Evolutionary conservation across 331 rosid species (phyloP).

Genomic region (Quercus phellos): DNA sequence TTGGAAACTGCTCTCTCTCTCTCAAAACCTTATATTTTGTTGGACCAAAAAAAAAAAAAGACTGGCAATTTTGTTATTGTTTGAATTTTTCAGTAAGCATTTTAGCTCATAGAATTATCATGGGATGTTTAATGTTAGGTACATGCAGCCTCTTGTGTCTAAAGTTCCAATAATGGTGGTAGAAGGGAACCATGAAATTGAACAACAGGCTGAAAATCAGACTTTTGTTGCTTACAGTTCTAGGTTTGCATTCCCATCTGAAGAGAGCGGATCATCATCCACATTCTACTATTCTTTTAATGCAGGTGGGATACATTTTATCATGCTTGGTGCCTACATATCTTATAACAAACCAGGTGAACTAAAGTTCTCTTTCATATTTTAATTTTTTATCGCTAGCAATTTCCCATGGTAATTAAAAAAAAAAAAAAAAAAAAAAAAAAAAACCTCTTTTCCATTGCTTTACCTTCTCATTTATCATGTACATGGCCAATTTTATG

Average conservation of each 20-base stretch:
- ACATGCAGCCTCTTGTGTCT: conserved; percentile 79
- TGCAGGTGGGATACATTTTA: conserved; percentile 86
- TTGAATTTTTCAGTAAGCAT: background rate
- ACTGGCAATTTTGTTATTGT: background rate
- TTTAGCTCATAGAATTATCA: background rate
- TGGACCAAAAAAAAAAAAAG: background rate
- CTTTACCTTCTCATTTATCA: background rate
- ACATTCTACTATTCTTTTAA: conserved; percentile 79
- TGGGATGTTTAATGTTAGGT: conserved; percentile 40
- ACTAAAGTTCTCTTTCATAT: conserved; percentile 3
- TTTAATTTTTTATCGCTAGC: background rate
- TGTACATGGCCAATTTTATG: background rate
- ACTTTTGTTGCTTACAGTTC: conserved; percentile 81
- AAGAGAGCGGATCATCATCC: conserved; percentile 78
- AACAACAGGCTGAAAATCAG: conserved; percentile 59
- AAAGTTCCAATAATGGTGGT: conserved; percentile 76
- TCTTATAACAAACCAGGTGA: conserved; percentile 58
- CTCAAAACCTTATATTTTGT: background rate
- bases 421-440: background rate
- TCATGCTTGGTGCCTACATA: conserved; percentile 79
- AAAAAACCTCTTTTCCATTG: background rate
- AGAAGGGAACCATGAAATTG: conserved; percentile 93
- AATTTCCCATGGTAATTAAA: background rate
- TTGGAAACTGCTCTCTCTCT: background rate
- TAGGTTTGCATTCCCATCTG: conserved; percentile 76